phyloP scores from a whole-genome alignment of 768 basidiomycete species.

The Jaapia argillacea region DNA sequence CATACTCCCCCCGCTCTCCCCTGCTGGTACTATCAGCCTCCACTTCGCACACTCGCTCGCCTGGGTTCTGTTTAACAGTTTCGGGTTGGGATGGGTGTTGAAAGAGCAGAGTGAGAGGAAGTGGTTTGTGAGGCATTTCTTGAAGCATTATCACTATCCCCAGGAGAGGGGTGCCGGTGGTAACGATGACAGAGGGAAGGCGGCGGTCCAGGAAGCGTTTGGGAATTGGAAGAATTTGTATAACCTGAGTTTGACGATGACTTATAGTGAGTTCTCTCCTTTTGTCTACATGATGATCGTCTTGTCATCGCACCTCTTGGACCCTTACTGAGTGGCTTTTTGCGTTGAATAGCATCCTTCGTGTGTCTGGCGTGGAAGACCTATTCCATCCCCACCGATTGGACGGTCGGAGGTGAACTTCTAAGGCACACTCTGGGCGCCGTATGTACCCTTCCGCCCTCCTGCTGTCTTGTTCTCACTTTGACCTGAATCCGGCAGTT shows the following conservation, averaged over 20 bases:
- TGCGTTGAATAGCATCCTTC: conserved; percentile 56
- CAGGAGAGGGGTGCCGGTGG: no score
- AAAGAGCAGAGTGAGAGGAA: conserved; percentile 79
- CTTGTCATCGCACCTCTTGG: neutral
- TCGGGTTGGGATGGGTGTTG: conserved; percentile 79
- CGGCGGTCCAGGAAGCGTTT: conserved; percentile 89
- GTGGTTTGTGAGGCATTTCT: conserved; percentile 86
- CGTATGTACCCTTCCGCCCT: conserved; percentile 40
- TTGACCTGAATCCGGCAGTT: no score
- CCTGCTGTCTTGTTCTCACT: no score
- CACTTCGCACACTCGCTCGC: conserved; percentile 75
- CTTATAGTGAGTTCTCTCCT: conserved; percentile 53
- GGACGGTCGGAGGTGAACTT: conserved; percentile 82
- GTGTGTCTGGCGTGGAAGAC: conserved; percentile 83
- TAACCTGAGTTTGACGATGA: conserved; percentile 92
- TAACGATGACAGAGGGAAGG: conserved; percentile 53
- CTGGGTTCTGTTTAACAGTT: conserved; percentile 84
- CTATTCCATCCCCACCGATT: conserved; percentile 71
- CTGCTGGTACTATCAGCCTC: conserved; percentile 39
- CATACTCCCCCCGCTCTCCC: conserved; percentile 50
- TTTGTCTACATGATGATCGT: no score
- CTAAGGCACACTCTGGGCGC: conserved; percentile 82
- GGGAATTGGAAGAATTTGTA: conserved; percentile 91
- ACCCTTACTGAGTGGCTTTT: neutral
- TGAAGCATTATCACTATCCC: conserved; percentile 91